A percentile compares a stretch with the other conserved stretches of the same genome.
These are phyloP conservation scores for Stephania japonica DNA, from an alignment of 164 flowering plant species.

Conservation along the genomic window DNA sequence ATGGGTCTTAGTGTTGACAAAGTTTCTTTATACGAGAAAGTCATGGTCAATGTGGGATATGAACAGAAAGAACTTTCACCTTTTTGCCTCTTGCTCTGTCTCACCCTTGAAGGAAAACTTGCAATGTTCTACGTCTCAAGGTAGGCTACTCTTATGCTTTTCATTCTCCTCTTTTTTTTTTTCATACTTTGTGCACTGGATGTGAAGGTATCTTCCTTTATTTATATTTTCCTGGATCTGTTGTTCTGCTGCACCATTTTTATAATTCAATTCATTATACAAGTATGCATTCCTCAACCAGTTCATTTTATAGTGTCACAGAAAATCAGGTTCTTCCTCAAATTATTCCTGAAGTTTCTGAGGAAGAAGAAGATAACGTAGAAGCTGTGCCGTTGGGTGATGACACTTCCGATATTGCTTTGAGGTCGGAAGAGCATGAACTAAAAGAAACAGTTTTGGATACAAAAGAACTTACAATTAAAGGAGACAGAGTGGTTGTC, in stretches of 20 bases:
- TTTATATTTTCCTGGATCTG: background rate
- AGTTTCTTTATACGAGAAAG: slow-evolving; percentile 47
- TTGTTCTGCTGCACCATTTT: background rate
- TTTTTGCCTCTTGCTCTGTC: slow-evolving; percentile 59
- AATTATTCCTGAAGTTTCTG: slow-evolving; percentile 15
- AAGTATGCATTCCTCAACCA: slow-evolving; percentile 5
- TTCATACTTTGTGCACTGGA: background rate
- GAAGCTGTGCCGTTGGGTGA: slow-evolving; percentile 14
- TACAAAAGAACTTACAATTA: slow-evolving; percentile 9
- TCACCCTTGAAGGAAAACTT: slow-evolving; percentile 83
- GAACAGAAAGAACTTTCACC: slow-evolving; percentile 63
- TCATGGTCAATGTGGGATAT: slow-evolving; percentile 42
- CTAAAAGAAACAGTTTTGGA: slow-evolving; percentile 12
- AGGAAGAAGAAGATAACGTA: slow-evolving; percentile 26
- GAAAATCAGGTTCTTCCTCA: slow-evolving; percentile 27
- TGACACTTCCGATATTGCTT: slow-evolving; percentile 16
- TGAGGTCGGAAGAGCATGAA: slow-evolving; percentile 15
- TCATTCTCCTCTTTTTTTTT: background rate
- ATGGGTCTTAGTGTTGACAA: slow-evolving; percentile 68
- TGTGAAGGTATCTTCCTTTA: background rate
- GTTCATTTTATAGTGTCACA: slow-evolving; percentile 31
- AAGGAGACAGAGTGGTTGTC: slow-evolving; percentile 13
- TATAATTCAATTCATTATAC: background rate
- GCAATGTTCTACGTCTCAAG: slow-evolving; percentile 67
- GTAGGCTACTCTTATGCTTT: slow-evolving; percentile 24